Evolutionary conservation across 139 green algal species (phyloP), one percentile per base, ranked within the genome.

Genomic region (Auxenochlorella pyrenoidosa): DNA sequence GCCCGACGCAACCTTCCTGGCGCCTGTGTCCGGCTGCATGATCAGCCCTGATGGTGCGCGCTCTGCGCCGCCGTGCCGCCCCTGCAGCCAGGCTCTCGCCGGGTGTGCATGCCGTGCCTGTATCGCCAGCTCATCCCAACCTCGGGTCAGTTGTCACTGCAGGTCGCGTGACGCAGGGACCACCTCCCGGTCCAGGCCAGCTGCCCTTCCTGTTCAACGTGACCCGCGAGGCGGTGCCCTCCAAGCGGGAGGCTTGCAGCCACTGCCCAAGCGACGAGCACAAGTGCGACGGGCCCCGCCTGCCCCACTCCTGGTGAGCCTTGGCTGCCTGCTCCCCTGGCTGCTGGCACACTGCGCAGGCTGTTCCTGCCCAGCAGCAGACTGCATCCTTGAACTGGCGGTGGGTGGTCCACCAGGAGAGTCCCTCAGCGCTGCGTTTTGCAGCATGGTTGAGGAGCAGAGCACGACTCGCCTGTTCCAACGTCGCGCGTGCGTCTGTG

Each of bases 171-270:
- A 41, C 41, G 0, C 73, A 34, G 21, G 34, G 40, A 1, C 73
- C 34, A 41, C 40, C 73, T 1, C 73, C 73, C 21, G n/a, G 18
- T 16, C n/a, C 78, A n/a, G 51, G 41, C 13, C 38, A 83, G 51
- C 78, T 85, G 36, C 84, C 84, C 13, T 76, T 71, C 30, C 43
- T 88, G 6, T 83, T 88, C 58, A 78, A 88, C 59, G 28, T 75
- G 0, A 44, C 41, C 18, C 26, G 13, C 0, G 19, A 80, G 73
- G 73, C 73, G 26, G 34, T 84, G 75, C 73, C 84, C 1, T 83
- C 43, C 51, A 66, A 32, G 36, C 4, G 66, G n/a, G 58, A 84
- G 75, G 51, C 84, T 19, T 88, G 84, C 59, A 76, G 73, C 15
- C 76, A 82, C 76, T 82, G 83, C 70, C 70, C 32, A 1, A 26